Conservation (phyloP, 768 basidiomycete genomes). For the Crepidotus variabilis region DNA sequence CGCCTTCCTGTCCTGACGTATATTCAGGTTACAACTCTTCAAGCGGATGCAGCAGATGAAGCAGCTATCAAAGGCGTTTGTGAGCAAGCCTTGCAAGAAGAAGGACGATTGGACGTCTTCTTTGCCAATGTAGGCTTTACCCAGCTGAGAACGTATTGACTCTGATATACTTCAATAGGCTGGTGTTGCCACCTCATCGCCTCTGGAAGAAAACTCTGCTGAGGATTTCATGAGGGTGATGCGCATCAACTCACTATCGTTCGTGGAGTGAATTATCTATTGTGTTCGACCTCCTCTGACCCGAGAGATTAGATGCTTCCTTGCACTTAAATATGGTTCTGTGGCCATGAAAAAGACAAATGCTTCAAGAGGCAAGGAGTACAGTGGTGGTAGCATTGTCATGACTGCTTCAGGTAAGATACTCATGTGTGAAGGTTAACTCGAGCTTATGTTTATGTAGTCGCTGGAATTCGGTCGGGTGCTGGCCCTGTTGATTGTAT, state of each 20-base stretch:
- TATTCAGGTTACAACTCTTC: constrained; percentile 67
- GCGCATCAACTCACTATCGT: constrained; percentile 70
- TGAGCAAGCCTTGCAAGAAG: constrained; percentile 68
- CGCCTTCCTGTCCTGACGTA: neutral
- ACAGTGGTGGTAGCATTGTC: constrained; percentile 78
- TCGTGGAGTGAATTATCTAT: constrained; percentile 12
- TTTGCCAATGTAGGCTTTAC: constrained; percentile 77
- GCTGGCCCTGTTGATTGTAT: constrained; percentile 80
- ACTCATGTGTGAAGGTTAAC: neutral
- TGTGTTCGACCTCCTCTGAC: neutral
- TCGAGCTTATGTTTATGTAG: constrained; percentile 30
- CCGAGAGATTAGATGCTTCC: constrained; percentile 60
- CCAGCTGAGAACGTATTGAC: neutral
- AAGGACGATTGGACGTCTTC: constrained; percentile 88
- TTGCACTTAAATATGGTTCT: constrained; percentile 86
- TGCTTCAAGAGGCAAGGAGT: constrained; percentile 61
- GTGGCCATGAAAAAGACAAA: constrained; percentile 74
- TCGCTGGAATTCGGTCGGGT: constrained; percentile 80
- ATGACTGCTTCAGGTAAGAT: constrained; percentile 41
- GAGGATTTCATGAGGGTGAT: constrained; percentile 73
- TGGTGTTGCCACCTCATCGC: constrained; percentile 46
- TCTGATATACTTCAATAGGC: constrained; percentile 43
- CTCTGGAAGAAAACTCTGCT: constrained; percentile 50
- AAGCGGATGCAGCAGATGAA: constrained; percentile 85
- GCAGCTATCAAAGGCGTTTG: constrained; percentile 64